These are phyloP conservation scores for Pseudocercospora vitis DNA, from an alignment of 2,329 filamentous ascomycete genomes.

Conservation along the genomic window DNA sequence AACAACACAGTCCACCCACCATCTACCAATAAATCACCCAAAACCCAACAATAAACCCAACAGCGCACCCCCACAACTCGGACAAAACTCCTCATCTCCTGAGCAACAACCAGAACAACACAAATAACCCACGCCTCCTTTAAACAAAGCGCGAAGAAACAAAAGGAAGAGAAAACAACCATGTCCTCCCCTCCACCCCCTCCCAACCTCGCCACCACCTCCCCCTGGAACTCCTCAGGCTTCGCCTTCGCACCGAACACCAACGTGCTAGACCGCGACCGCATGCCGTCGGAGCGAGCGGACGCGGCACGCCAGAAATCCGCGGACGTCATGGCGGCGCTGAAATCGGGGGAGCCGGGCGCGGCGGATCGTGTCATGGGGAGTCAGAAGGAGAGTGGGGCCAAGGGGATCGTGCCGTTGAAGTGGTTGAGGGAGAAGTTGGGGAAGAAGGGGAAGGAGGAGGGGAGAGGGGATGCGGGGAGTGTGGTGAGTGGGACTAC, in stretches of 20 bases:
- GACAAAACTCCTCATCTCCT: background rate
- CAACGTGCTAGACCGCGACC: conserved; percentile 25
- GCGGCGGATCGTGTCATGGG: conserved; percentile 31
- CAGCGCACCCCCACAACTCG: background rate
- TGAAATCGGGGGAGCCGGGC: conserved; percentile 30
- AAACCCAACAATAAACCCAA: background rate
- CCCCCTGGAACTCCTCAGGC: conserved; percentile 24
- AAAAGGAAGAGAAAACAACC: no score
- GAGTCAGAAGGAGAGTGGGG: conserved; percentile 17
- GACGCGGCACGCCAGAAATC: conserved; percentile 27
- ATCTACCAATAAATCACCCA: background rate
- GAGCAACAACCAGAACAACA: background rate
- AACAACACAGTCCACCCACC: background rate
- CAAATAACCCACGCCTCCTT: no score
- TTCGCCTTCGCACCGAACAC: conserved; percentile 28
- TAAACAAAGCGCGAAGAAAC: no score
- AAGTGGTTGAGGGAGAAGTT: conserved; percentile 16
- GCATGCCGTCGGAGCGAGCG: conserved; percentile 31
- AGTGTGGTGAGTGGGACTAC: conserved; percentile 12
- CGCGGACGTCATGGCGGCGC: conserved; percentile 30
- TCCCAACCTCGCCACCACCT: conserved; percentile 15
- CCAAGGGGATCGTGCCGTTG: conserved; percentile 13
- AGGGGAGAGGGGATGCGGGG: background rate
- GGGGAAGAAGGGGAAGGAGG: conserved; percentile 3
- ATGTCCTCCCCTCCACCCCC: background rate